Evolutionary conservation across 306 rosid genomes (phyloP), one percentile per base, ranked within the genome.

Genomic region (Casuarina glauca): DNA sequence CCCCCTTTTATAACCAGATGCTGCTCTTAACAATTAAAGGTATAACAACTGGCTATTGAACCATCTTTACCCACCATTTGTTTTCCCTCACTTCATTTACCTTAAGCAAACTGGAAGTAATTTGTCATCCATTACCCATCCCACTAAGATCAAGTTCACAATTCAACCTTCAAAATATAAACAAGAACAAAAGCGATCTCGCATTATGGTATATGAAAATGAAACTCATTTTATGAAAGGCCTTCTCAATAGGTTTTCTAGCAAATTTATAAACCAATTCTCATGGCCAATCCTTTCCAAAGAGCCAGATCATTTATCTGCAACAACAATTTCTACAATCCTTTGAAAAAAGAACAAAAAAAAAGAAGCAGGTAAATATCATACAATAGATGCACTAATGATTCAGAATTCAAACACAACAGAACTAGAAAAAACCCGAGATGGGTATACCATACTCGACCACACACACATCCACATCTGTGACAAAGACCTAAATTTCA

Each of bases 161-260:
- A 54, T 51, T 43, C 46, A 69, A 45, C 53, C 57, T 66, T 50
- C 16, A 41, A 64, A 80, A 43, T 63, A 75, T 12, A 49, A 55
- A 35, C 19, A 8, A 44, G 64, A 44, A n/a, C 78, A 46, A 55
- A 45, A 45, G 69, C 9, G 11, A 48, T 3, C 51, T 48, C 51
- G 11, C 11, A 48, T 48, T 48, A 9, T 48, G 39, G 26, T 46
- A 15, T 55, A 74, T 64, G 73, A 75, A 57, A 13, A 63, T 46
- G 60, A 63, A 42, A 3, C 19, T 54, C 43, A 36, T 57, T 53
- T 54, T 35, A 63, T 62, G 70, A 76, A n/a, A 76, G 68, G 76
- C 43, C 58, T 54, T 73, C 19, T 54, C 76, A 32, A 1, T 70
- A 61, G 53, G 5, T 63, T 13, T 61, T 26, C 45, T 41, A 51